Evolutionary conservation across 345 rosid genomes (phyloP).

Genomic region (Dipteronia dyeriana): DNA sequence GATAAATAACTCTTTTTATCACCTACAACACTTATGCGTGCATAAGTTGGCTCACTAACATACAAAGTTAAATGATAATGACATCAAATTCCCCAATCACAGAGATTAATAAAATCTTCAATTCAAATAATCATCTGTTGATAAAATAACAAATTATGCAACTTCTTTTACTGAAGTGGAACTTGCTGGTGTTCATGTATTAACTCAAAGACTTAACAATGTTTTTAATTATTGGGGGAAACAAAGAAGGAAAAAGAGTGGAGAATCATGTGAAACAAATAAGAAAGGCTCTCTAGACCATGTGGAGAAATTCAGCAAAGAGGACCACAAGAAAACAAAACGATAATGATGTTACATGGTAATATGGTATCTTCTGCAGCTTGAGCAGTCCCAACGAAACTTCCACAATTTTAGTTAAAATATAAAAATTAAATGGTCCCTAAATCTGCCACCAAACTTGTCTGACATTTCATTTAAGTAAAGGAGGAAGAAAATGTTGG

Average conservation of each 20-base stretch:
- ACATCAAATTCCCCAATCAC: neutral
- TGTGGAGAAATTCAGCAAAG: conserved; percentile 5
- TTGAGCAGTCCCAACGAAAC: conserved; percentile 38
- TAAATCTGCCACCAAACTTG: conserved; percentile 24
- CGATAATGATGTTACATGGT: conserved; percentile 21
- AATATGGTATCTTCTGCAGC: conserved; percentile 29
- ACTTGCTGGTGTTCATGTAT: neutral
- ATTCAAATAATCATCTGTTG: neutral
- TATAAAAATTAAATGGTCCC: conserved; percentile 34
- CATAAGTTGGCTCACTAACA: neutral
- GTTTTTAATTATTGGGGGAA: neutral
- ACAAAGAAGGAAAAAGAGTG: neutral
- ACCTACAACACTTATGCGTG: neutral
- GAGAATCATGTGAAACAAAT: neutral
- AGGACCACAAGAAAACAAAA: conserved; percentile 36
- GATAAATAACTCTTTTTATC: neutral
- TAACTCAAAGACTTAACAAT: neutral
- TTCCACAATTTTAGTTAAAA: conserved; percentile 36
- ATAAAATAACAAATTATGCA: neutral
- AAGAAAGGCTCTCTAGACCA: conserved; percentile 13
- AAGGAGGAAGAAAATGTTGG: conserved; percentile 6
- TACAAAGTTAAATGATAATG: neutral
- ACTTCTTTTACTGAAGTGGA: neutral
- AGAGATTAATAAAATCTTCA: neutral
- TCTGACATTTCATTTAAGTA: conserved; percentile 24